Conservation (phyloP, 2,329 filamentous ascomycete species). For the Claviceps sp. region DNA sequence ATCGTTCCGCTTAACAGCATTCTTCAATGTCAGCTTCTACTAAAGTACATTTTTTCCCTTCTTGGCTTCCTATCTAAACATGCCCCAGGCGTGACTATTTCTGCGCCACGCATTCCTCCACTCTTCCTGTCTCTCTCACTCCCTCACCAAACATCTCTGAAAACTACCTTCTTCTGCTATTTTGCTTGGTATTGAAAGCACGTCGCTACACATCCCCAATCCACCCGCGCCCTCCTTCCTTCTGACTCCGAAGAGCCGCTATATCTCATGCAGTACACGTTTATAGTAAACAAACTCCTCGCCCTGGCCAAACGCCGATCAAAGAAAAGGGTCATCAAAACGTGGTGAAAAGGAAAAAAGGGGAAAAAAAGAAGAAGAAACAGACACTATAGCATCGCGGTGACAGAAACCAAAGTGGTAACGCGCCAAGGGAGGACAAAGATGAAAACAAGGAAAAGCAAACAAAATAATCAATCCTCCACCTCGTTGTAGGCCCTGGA, state of each 20-base stretch:
- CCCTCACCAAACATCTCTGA: not conserved
- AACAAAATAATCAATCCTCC: not conserved
- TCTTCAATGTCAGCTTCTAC: conserved; percentile 22
- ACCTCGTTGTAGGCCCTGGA: not conserved
- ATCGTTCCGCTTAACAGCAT: conserved; percentile 1
- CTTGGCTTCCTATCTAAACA: conserved; percentile 17
- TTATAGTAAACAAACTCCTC: conserved; percentile 5
- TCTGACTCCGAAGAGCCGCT: conserved; percentile 3
- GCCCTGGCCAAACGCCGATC: conserved; percentile 13
- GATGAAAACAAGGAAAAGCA: conserved; percentile 3
- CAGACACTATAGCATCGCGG: not conserved
- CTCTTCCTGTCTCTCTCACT: not conserved
- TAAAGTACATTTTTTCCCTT: conserved; percentile 26
- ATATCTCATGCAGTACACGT: conserved; percentile 11
- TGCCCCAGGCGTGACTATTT: conserved; percentile 5
- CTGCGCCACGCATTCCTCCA: no score
- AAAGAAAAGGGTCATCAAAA: conserved; percentile 10
- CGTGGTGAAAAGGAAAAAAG: not conserved
- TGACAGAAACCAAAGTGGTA: not conserved
- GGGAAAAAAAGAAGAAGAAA: not conserved
- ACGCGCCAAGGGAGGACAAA: not conserved
- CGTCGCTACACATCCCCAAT: conserved; percentile 2
- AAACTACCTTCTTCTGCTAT: conserved; percentile 1
- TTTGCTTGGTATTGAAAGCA: conserved; percentile 15
- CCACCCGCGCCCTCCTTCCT: not conserved